phyloP scores from a whole-genome alignment of 116 monocot species.

The Trichopus zeylanicus region DNA sequence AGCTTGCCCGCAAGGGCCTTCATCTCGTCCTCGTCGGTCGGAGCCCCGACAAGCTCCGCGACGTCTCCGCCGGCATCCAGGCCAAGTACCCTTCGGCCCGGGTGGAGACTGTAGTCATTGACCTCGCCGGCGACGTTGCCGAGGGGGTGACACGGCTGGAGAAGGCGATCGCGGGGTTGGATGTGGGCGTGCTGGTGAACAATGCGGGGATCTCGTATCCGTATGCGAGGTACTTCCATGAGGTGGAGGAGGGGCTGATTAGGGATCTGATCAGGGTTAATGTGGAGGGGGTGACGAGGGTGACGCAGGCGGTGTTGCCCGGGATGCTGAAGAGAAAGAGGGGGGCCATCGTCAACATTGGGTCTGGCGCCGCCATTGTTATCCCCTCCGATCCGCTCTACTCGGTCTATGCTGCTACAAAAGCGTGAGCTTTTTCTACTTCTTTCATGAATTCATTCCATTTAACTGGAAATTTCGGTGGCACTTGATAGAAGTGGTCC shows the following conservation, averaged over 20 bases:
- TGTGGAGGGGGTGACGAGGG: slow-evolving; percentile 5
- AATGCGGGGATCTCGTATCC: slow-evolving; percentile 9
- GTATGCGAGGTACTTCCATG: background rate
- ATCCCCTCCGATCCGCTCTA: slow-evolving; percentile 4
- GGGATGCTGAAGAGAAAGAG: slow-evolving; percentile 18
- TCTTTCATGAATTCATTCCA: too few species aligned
- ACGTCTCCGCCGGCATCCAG: slow-evolving; percentile 14
- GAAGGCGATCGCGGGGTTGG: slow-evolving; percentile 9
- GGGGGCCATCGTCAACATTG: slow-evolving; percentile 14
- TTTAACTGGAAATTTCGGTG: too few species aligned
- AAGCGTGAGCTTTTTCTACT: too few species aligned
- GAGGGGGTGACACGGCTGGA: background rate
- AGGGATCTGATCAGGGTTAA: slow-evolving; percentile 10
- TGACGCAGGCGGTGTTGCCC: background rate
- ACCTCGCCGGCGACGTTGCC: slow-evolving; percentile 8
- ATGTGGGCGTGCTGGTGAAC: slow-evolving; percentile 29
- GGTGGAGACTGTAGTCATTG: slow-evolving; percentile 17
- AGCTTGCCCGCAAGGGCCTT: slow-evolving; percentile 24
- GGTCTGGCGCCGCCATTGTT: slow-evolving; percentile 3
- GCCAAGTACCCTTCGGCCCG: background rate
- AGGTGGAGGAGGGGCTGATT: slow-evolving; percentile 2
- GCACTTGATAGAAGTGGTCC: too few species aligned
- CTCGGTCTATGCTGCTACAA: slow-evolving; percentile 12
- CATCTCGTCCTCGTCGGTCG: slow-evolving; percentile 45
- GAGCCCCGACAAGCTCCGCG: slow-evolving; percentile 26